phyloP scores from a whole-genome alignment of 176 grass and related monocot genomes.

The Avena atlantica region DNA sequence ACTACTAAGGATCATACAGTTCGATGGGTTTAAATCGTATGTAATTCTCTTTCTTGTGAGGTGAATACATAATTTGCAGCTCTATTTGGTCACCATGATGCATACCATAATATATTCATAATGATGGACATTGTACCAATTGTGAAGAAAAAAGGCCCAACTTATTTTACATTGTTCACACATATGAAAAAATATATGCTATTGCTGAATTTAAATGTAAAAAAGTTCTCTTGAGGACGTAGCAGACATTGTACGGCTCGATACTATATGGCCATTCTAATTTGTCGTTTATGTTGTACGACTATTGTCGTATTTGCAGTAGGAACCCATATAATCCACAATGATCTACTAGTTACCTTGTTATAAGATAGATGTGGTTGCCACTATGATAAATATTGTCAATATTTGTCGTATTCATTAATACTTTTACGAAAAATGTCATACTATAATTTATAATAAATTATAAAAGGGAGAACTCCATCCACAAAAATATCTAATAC shows the following conservation, averaged over 20 bases:
- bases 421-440: too few relatives aligned
- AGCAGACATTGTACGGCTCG: background rate
- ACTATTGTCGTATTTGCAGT: background rate
- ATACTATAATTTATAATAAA: background rate
- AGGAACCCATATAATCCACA: background rate
- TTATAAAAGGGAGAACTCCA: background rate
- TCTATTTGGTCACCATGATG: background rate
- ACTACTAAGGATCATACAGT: background rate
- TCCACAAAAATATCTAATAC: background rate
- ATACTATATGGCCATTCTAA: background rate
- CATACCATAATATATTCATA: background rate
- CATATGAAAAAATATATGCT: background rate
- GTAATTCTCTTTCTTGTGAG: background rate
- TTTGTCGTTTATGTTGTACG: background rate
- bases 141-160: background rate
- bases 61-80: background rate
- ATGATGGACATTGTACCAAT: background rate
- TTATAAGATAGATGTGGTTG: background rate
- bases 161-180: too few relatives aligned
- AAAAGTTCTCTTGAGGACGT: background rate
- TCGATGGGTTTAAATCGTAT: background rate
- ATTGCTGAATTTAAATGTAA: background rate
- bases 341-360: background rate
- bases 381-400: background rate
- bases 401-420: background rate